Base-by-base conservation (phyloP, 306 rosid species). In the Prunus mira region DNA sequence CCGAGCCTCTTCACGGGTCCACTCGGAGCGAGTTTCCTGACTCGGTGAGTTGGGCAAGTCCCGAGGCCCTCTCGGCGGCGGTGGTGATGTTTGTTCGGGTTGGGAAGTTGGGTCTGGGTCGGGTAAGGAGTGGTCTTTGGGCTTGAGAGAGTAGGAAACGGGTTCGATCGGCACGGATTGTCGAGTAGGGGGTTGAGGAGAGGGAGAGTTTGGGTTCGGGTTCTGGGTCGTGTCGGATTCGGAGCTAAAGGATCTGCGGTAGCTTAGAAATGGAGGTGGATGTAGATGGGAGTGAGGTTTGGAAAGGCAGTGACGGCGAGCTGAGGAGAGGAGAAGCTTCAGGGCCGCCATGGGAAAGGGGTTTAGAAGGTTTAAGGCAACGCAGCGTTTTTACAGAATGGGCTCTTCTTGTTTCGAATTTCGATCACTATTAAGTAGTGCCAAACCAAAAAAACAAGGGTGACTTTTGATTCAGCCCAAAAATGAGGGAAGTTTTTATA, bases 1-100 rank as follows among this genome's bases (percentile, higher is more conserved):
- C 3, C 98, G 88, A 57, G 81, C 18, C 10, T 94, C 97, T 51
- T 94, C 91, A 9, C 98, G 90, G 9, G 89, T 92, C 93, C 81
- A 88, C 9, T 64, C 32, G 69, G 72, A 66, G 14, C 49, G 87
- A 17, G 76, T 41, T 58, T 89, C 96, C 70, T 5, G 74, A 25
- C 18, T 30, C 20, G 73, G 83, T 8, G 76, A 12, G 38, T 38
- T 13, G 19, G 41, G n/a, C n/a, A 80, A 72, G 41, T 76, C 45
- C 34, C 43, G 30, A 10, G 82, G 78, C 38, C 15, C 18, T 10
- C 60, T 75, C 9, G 64, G 82, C 15, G 25, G 82, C 34, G 43
- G 87, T 15, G 87, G 79, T 43, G 62, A 68, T 1, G 86, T 63
- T 11, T 82, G 76, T 2, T 80, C 6, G 2, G 82, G 20, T 46